Conservation (phyloP, 2,329 filamentous ascomycete genomes). For the Claviceps spartinae region DNA sequence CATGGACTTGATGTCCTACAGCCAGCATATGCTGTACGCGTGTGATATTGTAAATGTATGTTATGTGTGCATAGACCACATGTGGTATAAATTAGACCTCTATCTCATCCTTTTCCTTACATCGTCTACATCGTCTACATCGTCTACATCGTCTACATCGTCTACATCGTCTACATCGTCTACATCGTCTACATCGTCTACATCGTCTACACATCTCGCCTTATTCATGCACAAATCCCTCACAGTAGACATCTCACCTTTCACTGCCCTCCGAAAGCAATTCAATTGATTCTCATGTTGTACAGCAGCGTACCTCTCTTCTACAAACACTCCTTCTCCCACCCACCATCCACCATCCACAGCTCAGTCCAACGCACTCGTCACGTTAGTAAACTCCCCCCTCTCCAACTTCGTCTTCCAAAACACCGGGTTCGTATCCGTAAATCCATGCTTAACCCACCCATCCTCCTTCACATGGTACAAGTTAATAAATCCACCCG, state of each 20-base stretch:
- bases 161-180: too few relatives aligned
- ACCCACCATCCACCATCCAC: not conserved
- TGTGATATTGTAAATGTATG: too few relatives aligned
- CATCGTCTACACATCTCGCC: too few relatives aligned
- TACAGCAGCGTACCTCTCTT: not conserved
- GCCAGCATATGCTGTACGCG: too few relatives aligned
- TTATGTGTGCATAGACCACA: too few relatives aligned
- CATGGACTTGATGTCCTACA: too few relatives aligned
- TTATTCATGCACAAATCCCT: not conserved
- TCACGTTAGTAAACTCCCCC: conserved; percentile 96
- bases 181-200: too few relatives aligned
- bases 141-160: too few relatives aligned
- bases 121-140: too few relatives aligned
- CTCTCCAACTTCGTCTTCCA: conserved; percentile 98
- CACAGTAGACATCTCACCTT: not conserved
- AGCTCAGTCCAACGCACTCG: conserved; percentile 48
- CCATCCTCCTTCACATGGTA: conserved; percentile 99
- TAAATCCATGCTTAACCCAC: conserved; percentile 98
- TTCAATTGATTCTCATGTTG: too few relatives aligned
- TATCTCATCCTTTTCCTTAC: too few relatives aligned
- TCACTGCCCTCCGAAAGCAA: not conserved
- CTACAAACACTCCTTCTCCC: not conserved
- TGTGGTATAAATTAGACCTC: too few relatives aligned
- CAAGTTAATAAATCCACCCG: conserved; percentile 94
- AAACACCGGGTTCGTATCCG: conserved; percentile 97